Percentiles rank a stretch among this genome's conserved stretches.
phyloP scores from a whole-genome alignment of 129 eudicot genomes.

The Tagetes patula region DNA sequence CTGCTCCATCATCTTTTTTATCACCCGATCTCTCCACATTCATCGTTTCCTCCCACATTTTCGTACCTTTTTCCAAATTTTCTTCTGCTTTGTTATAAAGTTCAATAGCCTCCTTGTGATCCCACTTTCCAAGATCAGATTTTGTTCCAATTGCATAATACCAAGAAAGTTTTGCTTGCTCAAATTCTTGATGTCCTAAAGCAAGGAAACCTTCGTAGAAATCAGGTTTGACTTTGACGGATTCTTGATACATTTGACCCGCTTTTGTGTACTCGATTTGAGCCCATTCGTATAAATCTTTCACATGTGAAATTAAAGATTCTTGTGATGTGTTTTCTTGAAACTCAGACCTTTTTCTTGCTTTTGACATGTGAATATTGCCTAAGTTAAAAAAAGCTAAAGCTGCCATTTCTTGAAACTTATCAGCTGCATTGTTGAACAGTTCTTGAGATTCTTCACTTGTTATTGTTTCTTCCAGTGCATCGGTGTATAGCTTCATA shows the following conservation, averaged over 20 bases:
- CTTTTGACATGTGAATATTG: conserved; percentile 83
- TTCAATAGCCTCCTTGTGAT: conserved; percentile 49
- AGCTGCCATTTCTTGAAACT: conserved; percentile 90
- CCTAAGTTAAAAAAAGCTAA: conserved; percentile 92
- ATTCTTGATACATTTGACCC: conserved; percentile 70
- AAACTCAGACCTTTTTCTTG: conserved; percentile 58
- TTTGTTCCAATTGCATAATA: conserved; percentile 60
- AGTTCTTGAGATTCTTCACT: conserved; percentile 81
- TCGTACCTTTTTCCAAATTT: conserved; percentile 78
- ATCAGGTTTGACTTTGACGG: conserved; percentile 67
- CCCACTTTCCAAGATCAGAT: conserved; percentile 55
- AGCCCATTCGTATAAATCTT: conserved; percentile 69
- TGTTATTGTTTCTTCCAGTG: conserved; percentile 77
- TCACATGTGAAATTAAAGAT: conserved; percentile 40
- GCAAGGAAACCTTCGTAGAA: conserved; percentile 83
- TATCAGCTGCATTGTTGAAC: conserved; percentile 60
- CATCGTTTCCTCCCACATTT: conserved; percentile 62
- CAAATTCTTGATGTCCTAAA: conserved; percentile 84
- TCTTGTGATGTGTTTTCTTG: conserved; percentile 51
- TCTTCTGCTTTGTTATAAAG: conserved; percentile 86
- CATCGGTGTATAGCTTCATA: conserved; percentile 74
- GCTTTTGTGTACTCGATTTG: conserved; percentile 65
- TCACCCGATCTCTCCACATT: conserved; percentile 41
- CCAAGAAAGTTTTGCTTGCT: conserved; percentile 87
- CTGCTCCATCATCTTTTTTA: conserved; percentile 47